Base-by-base conservation (phyloP, 768 basidiomycete species). In the Leucogyrophana mollusca region DNA sequence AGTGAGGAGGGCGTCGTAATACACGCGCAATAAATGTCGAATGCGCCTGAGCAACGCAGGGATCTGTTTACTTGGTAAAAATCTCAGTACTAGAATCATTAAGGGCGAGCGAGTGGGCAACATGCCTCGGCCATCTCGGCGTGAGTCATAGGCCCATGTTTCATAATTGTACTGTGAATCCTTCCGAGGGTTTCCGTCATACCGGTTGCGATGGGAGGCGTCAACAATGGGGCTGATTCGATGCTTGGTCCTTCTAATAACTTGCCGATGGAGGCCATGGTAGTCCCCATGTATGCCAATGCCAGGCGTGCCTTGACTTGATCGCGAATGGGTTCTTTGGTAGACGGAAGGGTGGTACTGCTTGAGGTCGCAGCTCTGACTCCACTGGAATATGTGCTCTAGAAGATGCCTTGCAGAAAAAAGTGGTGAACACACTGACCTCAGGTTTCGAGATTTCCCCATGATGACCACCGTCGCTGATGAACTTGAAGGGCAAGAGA, bases 1-100 rank as follows among this genome's bases (percentile, higher is more conserved):
- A 0, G 50, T 49, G 9, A 62, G 44, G 10, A 37, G 34, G 6
- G 48, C 52, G 41, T 64, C 52, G 40, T 59, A 65, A 37, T 52
- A 63, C 2, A 60, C 52, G 11, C 64, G 58, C 2, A 66, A 43
- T 13, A 64, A 55, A 24, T 58, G 49, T 7, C 58, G 51, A 32
- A 64, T 37, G 25, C 59, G 62, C 20, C 58, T 48, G 4, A 66
- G 45, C 1, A 64, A 49, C 5, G 32, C 49, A 0, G 60, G 56
- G 8, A 61, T 39, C 61, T 64, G 45, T 39, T n/a, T n/a, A n/a
- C n/a, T n/a, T n/a, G n/a, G n/a, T n/a, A n/a, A 5, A 44, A 50
- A 18, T 33, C 37, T 16, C 43, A 25, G 10, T 46, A 23, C 6
- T 23, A 24, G 20, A 22, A 8, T 24, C 17, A 43, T 37, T n/a